A percentile compares a stretch with the other conserved stretches of the same genome.
phyloP scores from a whole-genome alignment of 352 stramenopile genomes.

The Globisporangium nunn region DNA sequence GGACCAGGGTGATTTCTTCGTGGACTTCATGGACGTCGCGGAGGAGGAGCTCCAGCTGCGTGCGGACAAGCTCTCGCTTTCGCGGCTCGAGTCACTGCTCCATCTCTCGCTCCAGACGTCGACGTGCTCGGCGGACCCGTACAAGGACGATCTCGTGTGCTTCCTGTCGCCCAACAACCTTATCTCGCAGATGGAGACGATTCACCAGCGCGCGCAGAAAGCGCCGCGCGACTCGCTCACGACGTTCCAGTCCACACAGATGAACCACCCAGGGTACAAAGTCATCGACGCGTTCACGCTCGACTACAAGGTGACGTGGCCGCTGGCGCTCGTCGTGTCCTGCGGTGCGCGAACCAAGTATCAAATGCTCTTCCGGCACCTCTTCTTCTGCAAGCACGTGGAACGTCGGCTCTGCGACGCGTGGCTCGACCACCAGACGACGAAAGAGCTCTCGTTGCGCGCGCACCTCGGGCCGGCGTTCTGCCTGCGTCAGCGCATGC shows the following conservation, averaged over 20 bases:
- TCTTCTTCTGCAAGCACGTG: slow-evolving; percentile 99
- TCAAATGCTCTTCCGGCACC: slow-evolving; percentile 97
- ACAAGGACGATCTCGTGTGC: slow-evolving; percentile 89
- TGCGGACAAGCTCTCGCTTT: slow-evolving; percentile 82
- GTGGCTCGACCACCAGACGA: slow-evolving; percentile 95
- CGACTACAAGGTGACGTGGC: slow-evolving; percentile 96
- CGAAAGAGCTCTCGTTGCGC: slow-evolving; percentile 87
- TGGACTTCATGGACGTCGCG: slow-evolving; percentile 96
- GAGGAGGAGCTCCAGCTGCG: slow-evolving; percentile 91
- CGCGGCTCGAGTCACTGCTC: slow-evolving; percentile 91
- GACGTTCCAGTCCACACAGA: slow-evolving; percentile 57
- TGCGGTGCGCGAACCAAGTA: slow-evolving; percentile 94
- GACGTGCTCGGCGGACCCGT: slow-evolving; percentile 82
- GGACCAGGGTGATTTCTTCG: slow-evolving; percentile 98
- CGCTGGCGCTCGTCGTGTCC: slow-evolving; percentile 96
- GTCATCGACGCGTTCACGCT: slow-evolving; percentile 96
- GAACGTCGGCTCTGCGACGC: slow-evolving; percentile 93
- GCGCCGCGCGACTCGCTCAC: slow-evolving; percentile 58
- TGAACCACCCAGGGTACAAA: slow-evolving; percentile 70
- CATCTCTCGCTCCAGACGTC: slow-evolving; percentile 91
- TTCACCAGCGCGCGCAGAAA: slow-evolving; percentile 81
- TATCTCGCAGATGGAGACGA: slow-evolving; percentile 90
- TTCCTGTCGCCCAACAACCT: slow-evolving; percentile 83
- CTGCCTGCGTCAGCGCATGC: slow-evolving; percentile 95
- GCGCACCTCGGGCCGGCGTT: slow-evolving; percentile 89